Base-by-base conservation (phyloP, 495 filamentous ascomycete species). In the Hyaloscypha variabilis region DNA sequence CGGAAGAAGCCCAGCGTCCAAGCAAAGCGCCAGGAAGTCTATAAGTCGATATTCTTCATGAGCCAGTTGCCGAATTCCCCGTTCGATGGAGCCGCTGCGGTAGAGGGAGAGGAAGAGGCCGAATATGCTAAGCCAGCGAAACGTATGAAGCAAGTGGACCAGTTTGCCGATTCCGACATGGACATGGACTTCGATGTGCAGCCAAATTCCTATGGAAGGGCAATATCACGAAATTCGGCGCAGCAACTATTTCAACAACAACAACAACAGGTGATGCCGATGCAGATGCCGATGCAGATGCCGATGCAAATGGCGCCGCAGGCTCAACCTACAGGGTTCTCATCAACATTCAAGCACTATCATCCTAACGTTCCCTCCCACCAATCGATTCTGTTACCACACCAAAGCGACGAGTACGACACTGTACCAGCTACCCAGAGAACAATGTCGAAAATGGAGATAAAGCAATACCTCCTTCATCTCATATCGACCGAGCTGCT, bases 401-500 rank as follows among this genome's bases (percentile, higher is more conserved):
- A 19, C 70, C 2, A 60, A 8, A 46, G 67, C 19, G 67, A 71
- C 46, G 71, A 70, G 21, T 69, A 68, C 49, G 72, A 73, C 29
- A 42, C 69, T 34, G 54, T 70, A 26, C 53, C 69, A 4, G 62
- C 72, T 31, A 53, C 64, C 25, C 57, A 73, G 30, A 63, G 58
- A 21, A 56, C 63, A 8, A 81, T 77, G 62, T 78, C 77, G 2
- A 76, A 82, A 6, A 77, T 88, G 62, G 78, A 81, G 17, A 83
- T 75, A 0, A 90, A 89, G 56, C 86, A 90, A 66, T 79, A 77
- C 8, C 80, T 90, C 6, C 78, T 89, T 4, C 85, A 88, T 63
- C 78, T 87, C 4, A 66, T 89, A n/a, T 81, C 85, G 14, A 85
- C 86, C 3, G 88, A 90, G 68, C 81, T 86, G 8, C 73, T 89